Evolutionary conservation across 768 basidiomycete genomes (phyloP).

Genomic region (Pleurotus eryngii): DNA sequence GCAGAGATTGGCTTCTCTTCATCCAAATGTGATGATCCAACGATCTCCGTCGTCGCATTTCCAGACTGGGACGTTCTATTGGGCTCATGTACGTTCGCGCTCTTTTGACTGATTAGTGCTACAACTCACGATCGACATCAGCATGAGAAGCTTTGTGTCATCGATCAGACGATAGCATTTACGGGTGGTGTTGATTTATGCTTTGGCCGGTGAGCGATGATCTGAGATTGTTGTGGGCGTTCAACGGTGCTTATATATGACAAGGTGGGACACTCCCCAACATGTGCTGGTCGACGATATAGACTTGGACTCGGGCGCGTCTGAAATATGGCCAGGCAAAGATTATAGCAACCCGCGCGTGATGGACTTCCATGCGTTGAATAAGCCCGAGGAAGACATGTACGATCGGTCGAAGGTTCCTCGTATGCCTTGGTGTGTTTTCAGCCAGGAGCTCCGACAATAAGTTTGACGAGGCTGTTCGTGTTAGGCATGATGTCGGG

Average conservation of each 20-base stretch:
- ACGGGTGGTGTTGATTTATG: constrained; percentile 97
- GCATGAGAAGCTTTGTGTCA: constrained; percentile 98
- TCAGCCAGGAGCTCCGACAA: not conserved
- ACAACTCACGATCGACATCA: constrained; percentile 21
- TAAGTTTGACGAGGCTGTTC: not conserved
- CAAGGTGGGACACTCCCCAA: constrained; percentile 94
- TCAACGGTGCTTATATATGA: constrained; percentile 4
- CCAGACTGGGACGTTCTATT: constrained; percentile 95
- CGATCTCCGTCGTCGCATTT: constrained; percentile 98
- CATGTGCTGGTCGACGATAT: constrained; percentile 87
- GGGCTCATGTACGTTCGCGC: constrained; percentile 80
- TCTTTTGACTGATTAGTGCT: not conserved
- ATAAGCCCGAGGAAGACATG: constrained; percentile 93
- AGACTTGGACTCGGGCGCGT: constrained; percentile 50
- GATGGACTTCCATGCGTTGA: constrained; percentile 78
- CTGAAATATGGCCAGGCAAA: constrained; percentile 95
- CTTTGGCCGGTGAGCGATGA: constrained; percentile 68
- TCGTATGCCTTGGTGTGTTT: constrained; percentile 91
- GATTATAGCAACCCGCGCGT: constrained; percentile 93
- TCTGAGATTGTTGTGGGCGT: not conserved
- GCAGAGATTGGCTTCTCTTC: constrained; percentile 70
- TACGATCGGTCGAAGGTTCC: constrained; percentile 87
- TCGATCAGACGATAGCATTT: constrained; percentile 96
- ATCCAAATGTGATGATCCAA: constrained; percentile 94
- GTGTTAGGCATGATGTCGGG: constrained; percentile 87